Percentiles rank a stretch among this genome's conserved stretches.
Evolutionary conservation across 2,329 filamentous ascomycete species (phyloP).

Genomic region (Botrytis deweyae): DNA sequence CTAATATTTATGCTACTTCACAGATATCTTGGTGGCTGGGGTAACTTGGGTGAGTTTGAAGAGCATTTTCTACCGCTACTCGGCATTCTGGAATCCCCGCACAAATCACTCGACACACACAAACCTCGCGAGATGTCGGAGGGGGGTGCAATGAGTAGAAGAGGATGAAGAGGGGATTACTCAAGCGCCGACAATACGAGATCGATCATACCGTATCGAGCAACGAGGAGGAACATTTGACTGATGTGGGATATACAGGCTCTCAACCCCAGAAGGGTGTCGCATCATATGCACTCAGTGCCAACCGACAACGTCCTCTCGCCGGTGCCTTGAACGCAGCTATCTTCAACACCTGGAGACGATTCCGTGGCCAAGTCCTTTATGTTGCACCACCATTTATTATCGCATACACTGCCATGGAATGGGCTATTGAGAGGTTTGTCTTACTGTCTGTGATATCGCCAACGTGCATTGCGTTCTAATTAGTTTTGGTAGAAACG

Average conservation of each 20-base stretch:
- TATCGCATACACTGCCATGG: slow-evolving; percentile 76
- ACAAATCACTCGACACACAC: background rate
- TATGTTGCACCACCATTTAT: slow-evolving; percentile 82
- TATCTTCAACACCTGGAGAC: slow-evolving; percentile 93
- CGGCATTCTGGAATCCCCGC: background rate
- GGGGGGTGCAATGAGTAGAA: background rate
- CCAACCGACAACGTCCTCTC: slow-evolving; percentile 87
- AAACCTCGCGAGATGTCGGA: background rate
- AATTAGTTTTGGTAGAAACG: slow-evolving; percentile 55
- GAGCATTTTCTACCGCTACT: slow-evolving; percentile 16
- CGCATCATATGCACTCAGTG: slow-evolving; percentile 70
- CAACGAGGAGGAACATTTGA: background rate
- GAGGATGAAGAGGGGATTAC: background rate
- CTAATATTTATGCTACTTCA: slow-evolving; percentile 28
- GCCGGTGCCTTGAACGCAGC: slow-evolving; percentile 76
- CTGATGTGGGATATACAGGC: slow-evolving; percentile 45
- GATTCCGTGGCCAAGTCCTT: slow-evolving; percentile 81
- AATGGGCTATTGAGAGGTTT: slow-evolving; percentile 90
- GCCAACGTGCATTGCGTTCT: background rate
- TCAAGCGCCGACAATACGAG: background rate
- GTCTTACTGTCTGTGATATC: slow-evolving; percentile 39
- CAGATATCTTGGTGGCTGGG: slow-evolving; percentile 40
- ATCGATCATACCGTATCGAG: background rate
- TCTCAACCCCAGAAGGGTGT: slow-evolving; percentile 63
- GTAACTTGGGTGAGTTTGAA: slow-evolving; percentile 39